A percentile compares a stretch with the other conserved stretches of the same genome.
Evolutionary conservation across 257 asterid genomes (phyloP).

Genomic region (Vinca minor): DNA sequence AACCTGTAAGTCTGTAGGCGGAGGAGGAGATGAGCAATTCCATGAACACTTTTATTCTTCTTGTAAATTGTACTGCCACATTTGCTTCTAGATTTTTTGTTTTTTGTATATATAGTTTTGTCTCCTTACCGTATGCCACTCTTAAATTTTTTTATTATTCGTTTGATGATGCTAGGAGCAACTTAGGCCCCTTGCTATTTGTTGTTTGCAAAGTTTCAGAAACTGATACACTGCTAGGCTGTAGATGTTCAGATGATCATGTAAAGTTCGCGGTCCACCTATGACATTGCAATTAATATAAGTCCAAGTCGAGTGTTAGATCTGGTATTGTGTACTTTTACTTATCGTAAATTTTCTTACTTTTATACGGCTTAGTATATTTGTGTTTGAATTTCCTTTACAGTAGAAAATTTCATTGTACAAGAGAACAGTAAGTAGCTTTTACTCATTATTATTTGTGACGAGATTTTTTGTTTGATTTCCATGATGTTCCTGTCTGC

Average conservation of each 20-base stretch:
- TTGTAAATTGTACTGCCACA: conserved; percentile 10
- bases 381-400: too few species aligned
- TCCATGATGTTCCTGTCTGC: too few species aligned
- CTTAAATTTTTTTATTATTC: conserved; percentile 15
- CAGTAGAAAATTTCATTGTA: too few species aligned
- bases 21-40: background rate
- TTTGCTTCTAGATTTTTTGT: conserved; percentile 5
- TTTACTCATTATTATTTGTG: too few species aligned
- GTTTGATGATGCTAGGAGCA: conserved; percentile 8
- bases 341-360: too few species aligned
- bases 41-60: background rate
- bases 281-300: too few species aligned
- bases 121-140: background rate
- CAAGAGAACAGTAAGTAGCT: too few species aligned
- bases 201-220: conserved; percentile 2
- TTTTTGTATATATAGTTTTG: conserved; percentile 3
- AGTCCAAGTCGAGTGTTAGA: too few species aligned
- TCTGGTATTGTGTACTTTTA: too few species aligned
- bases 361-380: too few species aligned
- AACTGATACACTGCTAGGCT: background rate
- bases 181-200: background rate
- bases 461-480: too few species aligned
- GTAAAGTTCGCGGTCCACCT: too few species aligned
- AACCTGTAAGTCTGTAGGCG: background rate
- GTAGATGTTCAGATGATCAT: background rate